Percentiles rank a stretch among this genome's conserved stretches.
Conservation (phyloP, 805 yeast species). For the Millerozyma miso region DNA sequence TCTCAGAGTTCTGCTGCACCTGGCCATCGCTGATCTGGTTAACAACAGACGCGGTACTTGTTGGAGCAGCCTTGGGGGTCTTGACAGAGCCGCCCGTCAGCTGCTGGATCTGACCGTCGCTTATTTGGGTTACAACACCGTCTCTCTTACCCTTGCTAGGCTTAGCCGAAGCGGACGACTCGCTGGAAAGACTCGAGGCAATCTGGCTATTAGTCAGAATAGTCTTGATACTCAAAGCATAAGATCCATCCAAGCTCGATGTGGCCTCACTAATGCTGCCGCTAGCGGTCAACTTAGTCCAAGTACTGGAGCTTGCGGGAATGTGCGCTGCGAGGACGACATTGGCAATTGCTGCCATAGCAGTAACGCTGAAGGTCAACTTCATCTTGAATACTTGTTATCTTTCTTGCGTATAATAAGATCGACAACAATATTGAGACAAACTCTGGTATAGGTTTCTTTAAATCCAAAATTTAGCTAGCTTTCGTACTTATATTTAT, state of each 20-base stretch:
- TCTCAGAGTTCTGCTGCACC: slow-evolving; percentile 23
- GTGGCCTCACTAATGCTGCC: slow-evolving; percentile 23
- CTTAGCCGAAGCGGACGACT: slow-evolving; percentile 4
- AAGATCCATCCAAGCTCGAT: slow-evolving; percentile 24
- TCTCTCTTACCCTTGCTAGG: slow-evolving; percentile 5
- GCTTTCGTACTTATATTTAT: too few relatives aligned
- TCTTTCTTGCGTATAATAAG: too few relatives aligned
- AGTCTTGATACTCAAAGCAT: slow-evolving; percentile 28
- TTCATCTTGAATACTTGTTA: neutral
- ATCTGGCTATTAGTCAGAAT: slow-evolving; percentile 12
- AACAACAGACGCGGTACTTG: slow-evolving; percentile 9
- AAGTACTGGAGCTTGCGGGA: slow-evolving; percentile 18
- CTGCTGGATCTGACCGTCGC: slow-evolving; percentile 35
- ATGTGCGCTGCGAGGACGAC: slow-evolving; percentile 20
- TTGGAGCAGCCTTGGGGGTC: neutral
- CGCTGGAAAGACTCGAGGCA: slow-evolving; percentile 4
- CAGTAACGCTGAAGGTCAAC: slow-evolving; percentile 2
- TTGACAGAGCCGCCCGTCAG: slow-evolving; percentile 25
- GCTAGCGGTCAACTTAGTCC: slow-evolving; percentile 29
- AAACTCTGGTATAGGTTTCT: too few relatives aligned
- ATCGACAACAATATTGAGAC: too few relatives aligned
- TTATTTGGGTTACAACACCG: slow-evolving; percentile 26
- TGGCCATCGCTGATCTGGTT: slow-evolving; percentile 32
- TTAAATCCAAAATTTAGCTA: too few relatives aligned
- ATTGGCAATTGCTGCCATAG: slow-evolving; percentile 10